Evolutionary conservation across 768 basidiomycete genomes (phyloP).

Genomic region (Butyriboletus loyo): DNA sequence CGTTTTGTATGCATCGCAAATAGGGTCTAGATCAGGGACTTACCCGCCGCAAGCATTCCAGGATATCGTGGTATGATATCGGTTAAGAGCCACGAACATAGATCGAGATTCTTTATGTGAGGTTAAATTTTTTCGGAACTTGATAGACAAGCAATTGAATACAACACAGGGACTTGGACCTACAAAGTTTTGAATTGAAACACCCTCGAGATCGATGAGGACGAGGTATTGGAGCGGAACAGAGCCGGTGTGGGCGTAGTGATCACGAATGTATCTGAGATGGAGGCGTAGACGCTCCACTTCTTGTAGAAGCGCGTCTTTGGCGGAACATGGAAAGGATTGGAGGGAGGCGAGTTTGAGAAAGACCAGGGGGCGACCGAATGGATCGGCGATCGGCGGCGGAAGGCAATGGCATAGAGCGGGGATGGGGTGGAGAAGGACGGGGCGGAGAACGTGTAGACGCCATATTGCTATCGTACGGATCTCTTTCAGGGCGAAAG

Average conservation of each 20-base stretch:
- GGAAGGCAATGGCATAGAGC: slow-evolving; percentile 54
- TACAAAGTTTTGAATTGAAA: slow-evolving; percentile 58
- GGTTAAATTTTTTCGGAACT: slow-evolving; percentile 5
- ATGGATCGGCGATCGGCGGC: slow-evolving; percentile 49
- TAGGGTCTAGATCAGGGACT: slow-evolving; percentile 7
- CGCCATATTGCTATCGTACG: slow-evolving; percentile 59
- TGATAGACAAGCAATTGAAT: slow-evolving; percentile 4
- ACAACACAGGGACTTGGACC: slow-evolving; percentile 21
- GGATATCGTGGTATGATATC: slow-evolving; percentile 71
- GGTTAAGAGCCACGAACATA: slow-evolving; percentile 60
- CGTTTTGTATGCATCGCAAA: neutral
- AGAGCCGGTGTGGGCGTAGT: slow-evolving; percentile 17
- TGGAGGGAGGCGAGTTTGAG: slow-evolving; percentile 46
- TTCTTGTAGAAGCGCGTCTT: slow-evolving; percentile 43
- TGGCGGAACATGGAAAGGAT: slow-evolving; percentile 36
- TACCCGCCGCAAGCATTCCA: slow-evolving; percentile 73
- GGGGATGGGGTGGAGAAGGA: slow-evolving; percentile 32
- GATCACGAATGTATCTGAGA: slow-evolving; percentile 47
- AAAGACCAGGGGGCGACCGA: slow-evolving; percentile 63
- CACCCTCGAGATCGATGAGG: slow-evolving; percentile 58
- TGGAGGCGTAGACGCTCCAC: slow-evolving; percentile 59
- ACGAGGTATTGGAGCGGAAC: slow-evolving; percentile 65
- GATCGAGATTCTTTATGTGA: slow-evolving; percentile 49
- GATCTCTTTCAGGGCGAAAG: slow-evolving; percentile 59
- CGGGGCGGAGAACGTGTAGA: slow-evolving; percentile 34